These are phyloP conservation scores for Eimeria sp. DNA, from an alignment of 169 alveolate genomes.

Conservation along the genomic window DNA sequence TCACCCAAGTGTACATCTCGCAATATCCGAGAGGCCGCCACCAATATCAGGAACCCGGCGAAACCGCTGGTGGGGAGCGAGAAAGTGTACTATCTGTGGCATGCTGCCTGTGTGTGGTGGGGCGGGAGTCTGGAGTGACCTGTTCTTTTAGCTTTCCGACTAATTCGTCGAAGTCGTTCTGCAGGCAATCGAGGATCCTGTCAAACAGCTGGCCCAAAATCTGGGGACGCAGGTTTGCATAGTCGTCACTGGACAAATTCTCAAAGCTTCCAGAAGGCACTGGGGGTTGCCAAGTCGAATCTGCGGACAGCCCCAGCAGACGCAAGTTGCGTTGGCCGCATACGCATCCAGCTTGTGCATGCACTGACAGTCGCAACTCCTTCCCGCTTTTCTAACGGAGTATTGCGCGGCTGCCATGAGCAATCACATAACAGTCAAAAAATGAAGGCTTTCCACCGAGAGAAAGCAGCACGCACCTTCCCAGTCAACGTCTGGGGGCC, in stretches of 20 bases:
- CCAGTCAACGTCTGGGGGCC: conserved; percentile 72
- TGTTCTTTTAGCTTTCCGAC: conserved; percentile 75
- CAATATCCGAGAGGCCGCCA: background rate
- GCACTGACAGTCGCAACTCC: background rate
- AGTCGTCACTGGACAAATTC: conserved; percentile 37
- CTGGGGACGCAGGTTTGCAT: conserved; percentile 63
- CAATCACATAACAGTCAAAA: background rate
- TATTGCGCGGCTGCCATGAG: background rate
- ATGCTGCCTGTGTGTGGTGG: background rate
- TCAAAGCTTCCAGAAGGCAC: conserved; percentile 24
- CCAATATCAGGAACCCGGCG: background rate
- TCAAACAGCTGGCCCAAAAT: conserved; percentile 78
- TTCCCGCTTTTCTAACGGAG: background rate
- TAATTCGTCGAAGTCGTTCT: conserved; percentile 67
- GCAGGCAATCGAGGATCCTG: conserved; percentile 69
- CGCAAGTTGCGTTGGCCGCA: background rate
- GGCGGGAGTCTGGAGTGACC: conserved; percentile 14
- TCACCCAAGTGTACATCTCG: background rate
- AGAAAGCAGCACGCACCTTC: conserved; percentile 3
- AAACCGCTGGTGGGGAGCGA: background rate
- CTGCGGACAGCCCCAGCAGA: background rate
- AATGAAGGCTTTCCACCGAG: background rate
- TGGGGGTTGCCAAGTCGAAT: background rate
- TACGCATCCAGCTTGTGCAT: background rate
- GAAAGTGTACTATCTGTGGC: background rate